Evolutionary conservation across 139 green algal species (phyloP).

Genomic region (Nannochloris sp.): DNA sequence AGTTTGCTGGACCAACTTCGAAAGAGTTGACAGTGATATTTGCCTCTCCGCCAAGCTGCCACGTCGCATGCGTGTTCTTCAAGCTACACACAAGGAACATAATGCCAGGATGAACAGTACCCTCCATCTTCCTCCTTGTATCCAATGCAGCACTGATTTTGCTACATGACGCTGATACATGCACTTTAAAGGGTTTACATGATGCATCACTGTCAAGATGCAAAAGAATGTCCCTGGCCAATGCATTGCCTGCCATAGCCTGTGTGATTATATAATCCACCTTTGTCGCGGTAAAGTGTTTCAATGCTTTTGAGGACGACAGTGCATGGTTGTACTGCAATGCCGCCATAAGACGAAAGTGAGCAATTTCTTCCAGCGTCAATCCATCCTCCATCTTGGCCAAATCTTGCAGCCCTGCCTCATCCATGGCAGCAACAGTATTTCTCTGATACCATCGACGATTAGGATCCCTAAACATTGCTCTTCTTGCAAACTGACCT

Average conservation of each 20-base stretch:
- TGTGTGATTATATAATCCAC: conserved; percentile 27
- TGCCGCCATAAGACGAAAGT: conserved; percentile 37
- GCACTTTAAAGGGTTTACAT: neutral
- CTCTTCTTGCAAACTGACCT: neutral
- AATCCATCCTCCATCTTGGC: conserved; percentile 22
- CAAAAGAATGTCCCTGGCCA: conserved; percentile 12
- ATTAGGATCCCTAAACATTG: conserved; percentile 22
- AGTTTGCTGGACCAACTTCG: neutral
- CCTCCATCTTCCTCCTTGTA: conserved; percentile 8
- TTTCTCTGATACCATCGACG: conserved; percentile 28
- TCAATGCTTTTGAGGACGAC: neutral
- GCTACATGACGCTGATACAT: conserved; percentile 19
- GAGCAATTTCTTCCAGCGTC: conserved; percentile 35
- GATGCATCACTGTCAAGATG: conserved; percentile 13
- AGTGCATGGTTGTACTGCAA: conserved; percentile 26
- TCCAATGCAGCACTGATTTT: conserved; percentile 34
- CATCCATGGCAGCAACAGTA: conserved; percentile 11
- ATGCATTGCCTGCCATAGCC: neutral
- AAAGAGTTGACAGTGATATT: conserved; percentile 7
- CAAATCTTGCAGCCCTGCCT: conserved; percentile 10
- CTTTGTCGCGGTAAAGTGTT: conserved; percentile 23
- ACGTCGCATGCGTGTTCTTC: neutral
- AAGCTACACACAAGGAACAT: conserved; percentile 23
- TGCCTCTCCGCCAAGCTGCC: neutral
- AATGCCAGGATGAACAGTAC: neutral